Conservation (phyloP, 768 basidiomycete genomes). For the Pulveroboletus ravenelii region DNA sequence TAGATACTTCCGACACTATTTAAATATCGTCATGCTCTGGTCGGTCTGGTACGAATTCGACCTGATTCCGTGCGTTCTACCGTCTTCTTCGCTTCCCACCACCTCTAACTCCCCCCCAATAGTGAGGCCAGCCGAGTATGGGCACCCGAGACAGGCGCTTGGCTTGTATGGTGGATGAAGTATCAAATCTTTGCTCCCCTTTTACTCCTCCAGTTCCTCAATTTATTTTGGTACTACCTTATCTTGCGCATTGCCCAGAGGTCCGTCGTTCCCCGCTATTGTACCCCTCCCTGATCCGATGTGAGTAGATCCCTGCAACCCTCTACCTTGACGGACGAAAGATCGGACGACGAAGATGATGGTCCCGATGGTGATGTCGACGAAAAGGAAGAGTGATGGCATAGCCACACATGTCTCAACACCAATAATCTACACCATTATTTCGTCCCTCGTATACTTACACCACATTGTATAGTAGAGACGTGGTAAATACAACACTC, state of each 20-base stretch:
- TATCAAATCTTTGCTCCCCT: slow-evolving; percentile 78
- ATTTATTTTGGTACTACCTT: slow-evolving; percentile 90
- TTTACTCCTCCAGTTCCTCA: slow-evolving; percentile 71
- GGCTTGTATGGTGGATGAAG: slow-evolving; percentile 73
- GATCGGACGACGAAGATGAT: slow-evolving; percentile 77
- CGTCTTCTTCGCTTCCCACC: background rate
- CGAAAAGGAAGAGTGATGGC: slow-evolving; percentile 29
- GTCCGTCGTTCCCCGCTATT: slow-evolving; percentile 38
- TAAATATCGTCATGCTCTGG: slow-evolving; percentile 82
- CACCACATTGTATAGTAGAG: slow-evolving; percentile 6
- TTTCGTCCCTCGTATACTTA: slow-evolving; percentile 7
- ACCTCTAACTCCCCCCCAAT: slow-evolving; percentile 3
- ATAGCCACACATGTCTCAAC: background rate
- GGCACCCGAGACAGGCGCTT: slow-evolving; percentile 58
- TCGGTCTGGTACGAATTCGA: slow-evolving; percentile 81
- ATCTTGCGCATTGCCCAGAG: slow-evolving; percentile 73
- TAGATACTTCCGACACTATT: slow-evolving; percentile 91
- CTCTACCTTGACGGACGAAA: slow-evolving; percentile 53
- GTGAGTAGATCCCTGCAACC: slow-evolving; percentile 48
- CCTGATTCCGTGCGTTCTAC: slow-evolving; percentile 59
- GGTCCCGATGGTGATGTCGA: slow-evolving; percentile 30
- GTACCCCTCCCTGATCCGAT: slow-evolving; percentile 7
- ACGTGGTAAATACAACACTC: background rate
- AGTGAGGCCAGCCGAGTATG: slow-evolving; percentile 57
- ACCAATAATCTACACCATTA: background rate